phyloP scores from a whole-genome alignment of 306 rosid species.

The Prunus armeniaca region DNA sequence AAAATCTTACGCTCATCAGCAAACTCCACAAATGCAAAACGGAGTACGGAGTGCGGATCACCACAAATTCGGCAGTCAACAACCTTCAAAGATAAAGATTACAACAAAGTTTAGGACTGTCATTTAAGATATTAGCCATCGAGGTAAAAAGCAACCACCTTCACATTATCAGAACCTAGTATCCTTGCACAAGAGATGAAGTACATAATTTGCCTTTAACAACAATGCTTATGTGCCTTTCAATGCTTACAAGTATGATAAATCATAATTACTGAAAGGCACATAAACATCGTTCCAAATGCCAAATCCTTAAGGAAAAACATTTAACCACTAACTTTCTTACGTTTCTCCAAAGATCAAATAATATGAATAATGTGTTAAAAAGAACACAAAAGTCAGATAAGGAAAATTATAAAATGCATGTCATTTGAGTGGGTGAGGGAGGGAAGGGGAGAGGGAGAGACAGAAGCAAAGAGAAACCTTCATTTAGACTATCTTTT shows the following conservation, averaged over 20 bases:
- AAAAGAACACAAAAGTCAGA: background rate
- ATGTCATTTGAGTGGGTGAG: background rate
- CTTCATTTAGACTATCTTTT: background rate
- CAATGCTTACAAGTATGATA: background rate
- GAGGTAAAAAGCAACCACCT: background rate
- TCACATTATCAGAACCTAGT: background rate
- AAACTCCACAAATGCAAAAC: constrained; percentile 99
- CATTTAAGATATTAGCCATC: background rate
- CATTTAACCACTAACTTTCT: background rate
- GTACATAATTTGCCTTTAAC: background rate
- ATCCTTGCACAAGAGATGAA: background rate
- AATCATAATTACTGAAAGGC: background rate
- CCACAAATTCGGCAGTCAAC: constrained; percentile 97
- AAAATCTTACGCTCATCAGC: constrained; percentile 77
- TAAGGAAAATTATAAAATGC: background rate
- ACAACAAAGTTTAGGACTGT: constrained; percentile 8
- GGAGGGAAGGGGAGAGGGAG: background rate
- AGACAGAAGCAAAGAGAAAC: background rate
- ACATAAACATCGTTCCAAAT: background rate
- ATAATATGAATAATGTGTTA: background rate
- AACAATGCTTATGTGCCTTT: background rate
- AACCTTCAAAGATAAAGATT: constrained; percentile 54
- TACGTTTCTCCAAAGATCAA: background rate
- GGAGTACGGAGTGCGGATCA: constrained; percentile 94
- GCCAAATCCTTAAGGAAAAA: background rate